Evolutionary conservation across 345 rosid species (phyloP).

Genomic region (Moricandia arvensis): DNA sequence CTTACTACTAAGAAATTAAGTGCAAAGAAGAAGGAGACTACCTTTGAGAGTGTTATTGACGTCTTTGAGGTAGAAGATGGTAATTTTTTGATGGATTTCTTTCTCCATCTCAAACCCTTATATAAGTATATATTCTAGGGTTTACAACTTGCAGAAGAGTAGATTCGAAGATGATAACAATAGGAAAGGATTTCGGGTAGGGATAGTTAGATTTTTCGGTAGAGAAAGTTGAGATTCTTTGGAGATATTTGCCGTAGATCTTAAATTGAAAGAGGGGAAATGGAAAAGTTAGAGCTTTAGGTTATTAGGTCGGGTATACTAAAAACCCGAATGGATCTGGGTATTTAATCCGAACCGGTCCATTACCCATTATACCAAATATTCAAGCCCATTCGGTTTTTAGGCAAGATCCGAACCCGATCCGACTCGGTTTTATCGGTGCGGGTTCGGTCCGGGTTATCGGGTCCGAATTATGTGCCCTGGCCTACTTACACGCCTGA

Average conservation of each 20-base stretch:
- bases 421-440: neutral
- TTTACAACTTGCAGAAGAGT: neutral
- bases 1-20: neutral
- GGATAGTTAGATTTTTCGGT: neutral
- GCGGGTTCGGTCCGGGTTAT: neutral
- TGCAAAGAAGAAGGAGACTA: neutral
- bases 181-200: neutral
- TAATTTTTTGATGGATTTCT: neutral
- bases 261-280: neutral
- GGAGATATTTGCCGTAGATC: neutral
- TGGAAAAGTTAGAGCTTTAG: neutral
- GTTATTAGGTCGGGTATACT: neutral
- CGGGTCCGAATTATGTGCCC: neutral
- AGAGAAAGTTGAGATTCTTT: neutral
- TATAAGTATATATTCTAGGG: neutral
- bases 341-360: neutral
- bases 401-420: neutral
- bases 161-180: neutral
- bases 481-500: neutral
- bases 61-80: neutral
- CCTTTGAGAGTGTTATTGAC: neutral
- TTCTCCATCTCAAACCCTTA: neutral
- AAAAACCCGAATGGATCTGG: neutral
- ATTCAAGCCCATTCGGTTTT: neutral
- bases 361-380: neutral